Conservation (phyloP, 108 stramenopile species). For the Conticribra weissflogii region DNA sequence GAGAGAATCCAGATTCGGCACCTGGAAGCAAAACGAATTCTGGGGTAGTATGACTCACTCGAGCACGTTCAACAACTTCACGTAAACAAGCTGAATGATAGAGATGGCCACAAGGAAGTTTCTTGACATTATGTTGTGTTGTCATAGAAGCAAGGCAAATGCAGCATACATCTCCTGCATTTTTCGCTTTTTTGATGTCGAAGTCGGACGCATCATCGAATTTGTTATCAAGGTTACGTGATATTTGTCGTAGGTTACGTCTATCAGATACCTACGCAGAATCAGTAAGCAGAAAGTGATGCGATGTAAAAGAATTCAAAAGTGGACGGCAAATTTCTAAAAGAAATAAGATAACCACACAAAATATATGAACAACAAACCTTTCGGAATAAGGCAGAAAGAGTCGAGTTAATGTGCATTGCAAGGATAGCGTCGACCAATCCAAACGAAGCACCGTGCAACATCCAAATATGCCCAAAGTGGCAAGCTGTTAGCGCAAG, state of each 20-base stretch:
- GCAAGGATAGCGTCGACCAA: constrained; percentile 74
- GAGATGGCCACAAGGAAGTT: constrained; percentile 75
- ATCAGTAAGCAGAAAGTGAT: neutral
- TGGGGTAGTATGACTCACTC: neutral
- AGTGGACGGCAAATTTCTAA: too few relatives aligned
- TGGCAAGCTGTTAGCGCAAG: constrained; percentile 58
- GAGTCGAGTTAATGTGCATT: constrained; percentile 73
- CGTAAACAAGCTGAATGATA: constrained; percentile 80
- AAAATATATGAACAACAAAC: too few relatives aligned
- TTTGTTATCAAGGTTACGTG: constrained; percentile 51
- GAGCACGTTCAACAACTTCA: constrained; percentile 78
- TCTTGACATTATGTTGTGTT: constrained; percentile 67
- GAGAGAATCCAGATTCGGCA: too few relatives aligned
- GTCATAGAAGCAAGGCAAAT: constrained; percentile 77
- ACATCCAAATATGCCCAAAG: constrained; percentile 74
- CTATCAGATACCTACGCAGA: constrained; percentile 54
- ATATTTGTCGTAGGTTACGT: constrained; percentile 65
- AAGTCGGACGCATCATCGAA: constrained; percentile 72
- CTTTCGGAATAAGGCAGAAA: constrained; percentile 60
- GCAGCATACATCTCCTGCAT: constrained; percentile 80
- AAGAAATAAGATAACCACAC: too few relatives aligned
- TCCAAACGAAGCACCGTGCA: constrained; percentile 71
- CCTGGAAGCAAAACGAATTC: too few relatives aligned
- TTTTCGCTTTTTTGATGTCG: constrained; percentile 65
- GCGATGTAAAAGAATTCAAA: too few relatives aligned